These are phyloP conservation scores for Neopestalotiopsis sp. DNA, from an alignment of 2,329 filamentous ascomycete genomes.

Conservation along the genomic window DNA sequence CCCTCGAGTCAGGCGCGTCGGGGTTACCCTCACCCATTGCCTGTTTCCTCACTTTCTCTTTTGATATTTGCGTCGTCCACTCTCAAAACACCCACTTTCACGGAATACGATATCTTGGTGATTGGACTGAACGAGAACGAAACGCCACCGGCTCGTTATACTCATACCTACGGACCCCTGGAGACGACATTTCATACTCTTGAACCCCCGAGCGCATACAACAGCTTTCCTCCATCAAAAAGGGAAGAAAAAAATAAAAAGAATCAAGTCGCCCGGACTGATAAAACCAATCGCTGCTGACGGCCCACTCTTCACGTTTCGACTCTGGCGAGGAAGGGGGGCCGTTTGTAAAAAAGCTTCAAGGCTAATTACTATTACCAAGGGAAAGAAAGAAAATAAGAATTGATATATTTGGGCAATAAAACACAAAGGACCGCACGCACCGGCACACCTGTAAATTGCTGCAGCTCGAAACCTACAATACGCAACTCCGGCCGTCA, in stretches of 20 bases:
- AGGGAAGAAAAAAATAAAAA: too few relatives aligned
- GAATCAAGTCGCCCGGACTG: neutral
- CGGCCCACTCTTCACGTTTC: conserved; percentile 15
- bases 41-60: neutral
- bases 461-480: neutral
- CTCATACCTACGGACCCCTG: neutral
- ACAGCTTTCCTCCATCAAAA: neutral
- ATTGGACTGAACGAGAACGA: neutral
- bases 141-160: neutral
- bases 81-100: neutral
- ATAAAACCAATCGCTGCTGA: neutral
- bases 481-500: neutral
- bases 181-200: neutral
- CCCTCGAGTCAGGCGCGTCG: neutral
- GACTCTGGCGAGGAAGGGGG: conserved; percentile 3
- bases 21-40: neutral
- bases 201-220: neutral
- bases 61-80: neutral
- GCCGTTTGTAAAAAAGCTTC: neutral
- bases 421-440: neutral
- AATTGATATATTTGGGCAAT: neutral
- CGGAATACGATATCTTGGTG: neutral
- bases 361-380: neutral
- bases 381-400: neutral
- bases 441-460: neutral